Base-by-base conservation (phyloP, 345 rosid species). In the Triadica sebifera region DNA sequence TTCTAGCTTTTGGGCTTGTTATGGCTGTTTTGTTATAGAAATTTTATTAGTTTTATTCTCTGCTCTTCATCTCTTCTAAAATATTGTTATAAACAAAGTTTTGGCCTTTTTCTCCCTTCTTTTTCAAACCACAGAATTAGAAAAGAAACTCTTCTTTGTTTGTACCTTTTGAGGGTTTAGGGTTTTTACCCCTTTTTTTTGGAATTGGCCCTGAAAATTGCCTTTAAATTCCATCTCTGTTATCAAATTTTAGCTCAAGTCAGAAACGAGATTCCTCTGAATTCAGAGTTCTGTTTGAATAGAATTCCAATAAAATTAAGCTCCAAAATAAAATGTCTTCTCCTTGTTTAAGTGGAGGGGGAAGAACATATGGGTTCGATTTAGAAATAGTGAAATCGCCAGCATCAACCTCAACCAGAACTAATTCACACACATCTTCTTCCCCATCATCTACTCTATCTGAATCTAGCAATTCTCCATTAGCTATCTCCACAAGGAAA, bases 401-500 rank as follows among this genome's bases (percentile, higher is more conserved):
- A 13, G 83, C 93, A 43, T 43, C 47, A 3, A 84, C 90, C 3
- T 85, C 84, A 15, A 86, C 82, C 13, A 73, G 8, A 43, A 10
- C 86, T 29, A 29, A 29, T 29, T 29, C 34, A 29, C 34, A 29
- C 13, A 73, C 10, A 43, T 7, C 86, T 3, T 84, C 93, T 12
- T 91, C 98, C 1, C 97, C 97, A 12, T 89, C 93, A 16, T 95
- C 98, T 38, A 93, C 98, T 10, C 67, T 93, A 64, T 90, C 97
- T 0, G 98, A 93, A 77, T 87, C 93, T 8, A 86, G 87, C 84
- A 85, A 90, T 70, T 95, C 94, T 11, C 95, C 94, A 0, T 75
- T 87, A 5, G 87, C 90, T 76, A 88, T 93, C 87, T 91, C 96
- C 56, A 95, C 97, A 13, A 77, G 99, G 38, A 95, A 95, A 74